Evolutionary conservation across 441 rosid species (phyloP), one percentile per base, ranked within the genome.

Genomic region (Heliophila coronopifolia): DNA sequence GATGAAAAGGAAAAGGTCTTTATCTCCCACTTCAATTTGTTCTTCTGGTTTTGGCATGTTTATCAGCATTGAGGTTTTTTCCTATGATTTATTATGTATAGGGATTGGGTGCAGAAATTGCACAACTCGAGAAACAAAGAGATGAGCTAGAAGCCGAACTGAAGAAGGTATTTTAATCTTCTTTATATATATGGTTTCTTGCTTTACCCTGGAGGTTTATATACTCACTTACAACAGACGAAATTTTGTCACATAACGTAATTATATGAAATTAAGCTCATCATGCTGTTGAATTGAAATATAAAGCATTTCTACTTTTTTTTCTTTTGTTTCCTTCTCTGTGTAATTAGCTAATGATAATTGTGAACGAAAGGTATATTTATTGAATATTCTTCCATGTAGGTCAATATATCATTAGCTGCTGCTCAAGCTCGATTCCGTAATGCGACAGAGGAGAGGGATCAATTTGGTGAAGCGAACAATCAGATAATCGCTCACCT

Each of bases 391-490:
- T 20, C 23, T 20, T 20, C 23, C 23, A 46, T 41, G 54, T 58
- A 93, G 99, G 94, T 88, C 48, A 86, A 86, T 70, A 75, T 83
- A 59, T 75, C 97, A 25, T 68, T 93, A 75, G 88, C 96, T 68
- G 94, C 93, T 63, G 88, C 95, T 60, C 80, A 88, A 72, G 88
- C 83, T 15, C 84, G 94, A 43, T 81, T 86, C 19, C 90, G 63
- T 30, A 73, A 86, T 77, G 83, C 84, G 7, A 71, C 57, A 52
- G 99, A 93, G 75, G 99, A 93, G 78, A 77, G 91, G 58, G 96
- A 88, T 54, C 97, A 93, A 50, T 93, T 93, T 70, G 83, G 79
- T 45, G 97, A 88, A 75, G 99, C 99, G 55, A 93, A 84, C 73
- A 79, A 73, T 74, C 86, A 93, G 71, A 84, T 93, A 48, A 59